phyloP scores from a whole-genome alignment of 495 filamentous ascomycete species.

The Aspergillus haitiensis region DNA sequence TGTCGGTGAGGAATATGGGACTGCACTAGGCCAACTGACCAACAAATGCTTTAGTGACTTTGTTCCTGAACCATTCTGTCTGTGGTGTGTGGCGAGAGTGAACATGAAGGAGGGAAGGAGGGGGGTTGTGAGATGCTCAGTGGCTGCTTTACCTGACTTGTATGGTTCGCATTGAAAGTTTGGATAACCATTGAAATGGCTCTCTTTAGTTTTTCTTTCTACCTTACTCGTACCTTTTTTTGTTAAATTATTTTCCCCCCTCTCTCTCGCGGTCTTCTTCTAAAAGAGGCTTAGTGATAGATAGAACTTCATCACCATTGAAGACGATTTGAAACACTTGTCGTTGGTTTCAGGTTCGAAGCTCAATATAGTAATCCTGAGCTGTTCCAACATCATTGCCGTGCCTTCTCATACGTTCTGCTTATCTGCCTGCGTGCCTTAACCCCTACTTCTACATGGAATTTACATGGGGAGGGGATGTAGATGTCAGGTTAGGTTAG shows the following conservation, averaged over 20 bases:
- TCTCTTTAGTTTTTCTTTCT: constrained; percentile 1
- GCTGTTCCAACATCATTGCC: constrained; percentile 2
- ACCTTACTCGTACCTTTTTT: constrained; percentile 10
- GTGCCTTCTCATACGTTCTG: background rate
- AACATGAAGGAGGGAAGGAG: too few species aligned
- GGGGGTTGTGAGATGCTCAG: background rate
- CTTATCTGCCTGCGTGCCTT: background rate
- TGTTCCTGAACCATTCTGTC: too few species aligned
- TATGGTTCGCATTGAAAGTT: constrained; percentile 8
- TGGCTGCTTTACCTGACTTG: constrained; percentile 6
- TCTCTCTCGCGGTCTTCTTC: background rate
- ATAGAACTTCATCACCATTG: background rate
- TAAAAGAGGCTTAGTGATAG: too few species aligned
- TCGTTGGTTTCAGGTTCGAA: constrained; percentile 13
- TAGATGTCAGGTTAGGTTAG: too few species aligned
- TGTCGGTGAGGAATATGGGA: constrained; percentile 10
- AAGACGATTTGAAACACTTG: constrained; percentile 12
- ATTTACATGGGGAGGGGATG: too few species aligned
- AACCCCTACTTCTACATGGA: background rate
- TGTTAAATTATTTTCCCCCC: background rate
- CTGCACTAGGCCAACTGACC: background rate
- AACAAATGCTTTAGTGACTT: too few species aligned
- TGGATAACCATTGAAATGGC: background rate
- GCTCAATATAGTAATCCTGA: background rate
- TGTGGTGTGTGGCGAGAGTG: too few species aligned